phyloP scores from a whole-genome alignment of 306 rosid species.

The Rubus parviflorus region DNA sequence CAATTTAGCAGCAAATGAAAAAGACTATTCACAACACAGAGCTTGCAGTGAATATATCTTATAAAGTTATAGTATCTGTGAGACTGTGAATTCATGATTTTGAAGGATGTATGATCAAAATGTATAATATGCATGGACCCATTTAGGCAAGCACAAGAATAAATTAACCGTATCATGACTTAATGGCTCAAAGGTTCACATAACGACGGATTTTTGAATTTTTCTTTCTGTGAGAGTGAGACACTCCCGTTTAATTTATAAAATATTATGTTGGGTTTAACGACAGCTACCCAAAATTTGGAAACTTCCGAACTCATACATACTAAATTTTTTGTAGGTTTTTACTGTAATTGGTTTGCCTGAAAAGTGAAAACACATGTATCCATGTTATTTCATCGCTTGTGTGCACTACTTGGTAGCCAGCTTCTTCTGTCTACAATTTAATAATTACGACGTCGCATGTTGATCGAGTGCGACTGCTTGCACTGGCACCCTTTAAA shows the following conservation, averaged over 20 bases:
- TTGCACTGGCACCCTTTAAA: not conserved
- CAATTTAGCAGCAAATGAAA: not conserved
- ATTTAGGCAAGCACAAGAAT: not conserved
- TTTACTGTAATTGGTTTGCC: not conserved
- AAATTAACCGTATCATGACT: not conserved
- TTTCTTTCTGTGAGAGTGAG: not conserved
- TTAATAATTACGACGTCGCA: too few species aligned
- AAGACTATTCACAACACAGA: not conserved
- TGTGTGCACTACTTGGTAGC: too few species aligned
- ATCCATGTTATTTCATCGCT: too few species aligned
- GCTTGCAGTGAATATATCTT: not conserved
- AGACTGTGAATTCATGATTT: not conserved
- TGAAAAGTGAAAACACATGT: not conserved
- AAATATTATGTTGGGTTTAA: not conserved
- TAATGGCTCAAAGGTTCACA: not conserved
- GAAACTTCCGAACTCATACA: not conserved
- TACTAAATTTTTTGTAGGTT: not conserved
- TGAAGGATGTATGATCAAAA: not conserved
- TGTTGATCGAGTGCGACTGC: not conserved
- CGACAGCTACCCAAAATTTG: not conserved
- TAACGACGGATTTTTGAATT: not conserved
- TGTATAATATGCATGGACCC: slow-evolving; percentile 7
- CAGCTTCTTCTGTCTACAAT: too few species aligned
- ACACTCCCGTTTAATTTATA: too few species aligned
- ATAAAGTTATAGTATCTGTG: not conserved